phyloP scores from a whole-genome alignment of 1,284 basidiomycete genomes.

The Trichosporon asahii region DNA sequence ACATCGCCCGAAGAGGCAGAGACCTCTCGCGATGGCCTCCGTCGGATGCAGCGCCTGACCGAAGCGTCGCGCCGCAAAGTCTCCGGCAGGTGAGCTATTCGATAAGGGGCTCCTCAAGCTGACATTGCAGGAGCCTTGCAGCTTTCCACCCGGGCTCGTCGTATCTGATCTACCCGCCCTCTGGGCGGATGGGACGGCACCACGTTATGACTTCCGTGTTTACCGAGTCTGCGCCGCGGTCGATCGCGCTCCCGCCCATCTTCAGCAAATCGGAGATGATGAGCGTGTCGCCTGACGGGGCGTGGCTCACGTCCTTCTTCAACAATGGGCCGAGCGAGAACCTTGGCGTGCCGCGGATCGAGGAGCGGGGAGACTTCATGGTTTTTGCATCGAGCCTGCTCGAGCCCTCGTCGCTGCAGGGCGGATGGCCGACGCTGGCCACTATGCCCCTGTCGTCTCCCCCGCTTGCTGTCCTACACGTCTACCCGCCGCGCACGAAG shows the following conservation, averaged over 20 bases:
- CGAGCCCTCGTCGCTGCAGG: conserved; percentile 24
- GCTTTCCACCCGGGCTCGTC: conserved; percentile 24
- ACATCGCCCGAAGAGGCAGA: conserved; percentile 18
- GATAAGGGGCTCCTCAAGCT: no score
- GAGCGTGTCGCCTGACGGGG: conserved; percentile 34
- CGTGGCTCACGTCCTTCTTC: conserved; percentile 34
- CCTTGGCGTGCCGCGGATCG: conserved; percentile 1
- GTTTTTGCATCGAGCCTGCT: conserved; percentile 30
- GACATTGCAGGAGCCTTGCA: conserved; percentile 15
- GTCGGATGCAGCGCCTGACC: conserved; percentile 22
- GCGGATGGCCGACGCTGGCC: conserved; percentile 27
- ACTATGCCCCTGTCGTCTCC: conserved; percentile 28
- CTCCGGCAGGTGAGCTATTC: not conserved
- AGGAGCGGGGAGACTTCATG: conserved; percentile 18
- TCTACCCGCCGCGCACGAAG: conserved; percentile 35
- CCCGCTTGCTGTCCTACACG: conserved; percentile 32
- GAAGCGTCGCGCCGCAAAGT: conserved; percentile 18
- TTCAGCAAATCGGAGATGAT: conserved; percentile 28
- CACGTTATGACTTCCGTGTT: conserved; percentile 24
- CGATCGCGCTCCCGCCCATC: conserved; percentile 26
- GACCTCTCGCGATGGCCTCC: conserved; percentile 22
- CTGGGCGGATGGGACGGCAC: not conserved
- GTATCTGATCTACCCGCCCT: conserved; percentile 22
- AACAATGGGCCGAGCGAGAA: conserved; percentile 8
- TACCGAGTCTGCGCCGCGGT: conserved; percentile 24